Evolutionary conservation across 257 asterid species (phyloP), one percentile per base, ranked within the genome.

Genomic region (Mentha longifolia): DNA sequence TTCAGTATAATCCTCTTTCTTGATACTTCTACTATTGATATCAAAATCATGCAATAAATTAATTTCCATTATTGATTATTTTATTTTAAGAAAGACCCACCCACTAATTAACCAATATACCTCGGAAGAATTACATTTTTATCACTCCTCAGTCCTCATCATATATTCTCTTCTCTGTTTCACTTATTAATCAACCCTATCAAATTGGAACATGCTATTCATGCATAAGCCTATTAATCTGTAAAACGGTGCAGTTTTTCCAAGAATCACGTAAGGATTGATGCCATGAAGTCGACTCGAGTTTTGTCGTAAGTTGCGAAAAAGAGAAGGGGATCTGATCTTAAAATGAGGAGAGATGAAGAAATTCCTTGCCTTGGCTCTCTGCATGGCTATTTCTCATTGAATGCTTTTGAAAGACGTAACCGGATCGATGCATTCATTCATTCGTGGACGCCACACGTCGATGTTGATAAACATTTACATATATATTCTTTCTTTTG

Each of bases 401-500:
- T 17, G 8, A 28, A 65, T 31, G 43, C 73, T 65, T 74, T 72
- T 61, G 68, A 42, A 46, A 67, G 75, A 19, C 56, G 19, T 31
- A 46, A 61, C 67, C 12, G 76, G 49, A 9, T 28, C 54, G 70
- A 65, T 74, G 17, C 57, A 69, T 35, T 35, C 57, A 69, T 35
- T 35, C 39, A 7, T 52, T 39, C 61, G 49, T 51, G 74, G 72
- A 50, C 42, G 74, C 70, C 77, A 73, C 82, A 73, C 72, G 66
- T 43, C 43, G 62, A 70, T n/a, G n/a, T n/a, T n/a, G n/a, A n/a
- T n/a, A n/a, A n/a, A n/a, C n/a, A n/a, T n/a, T n/a, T n/a, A n/a
- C n/a, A n/a, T n/a, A 65, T 25, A 73, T 77, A 71, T 81, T 81
- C 78, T 61, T 20, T 51, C 71, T 74, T 81, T 72, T 45, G 5